Base-by-base conservation (phyloP, 306 rosid species). In the Trifolium fragiferum region DNA sequence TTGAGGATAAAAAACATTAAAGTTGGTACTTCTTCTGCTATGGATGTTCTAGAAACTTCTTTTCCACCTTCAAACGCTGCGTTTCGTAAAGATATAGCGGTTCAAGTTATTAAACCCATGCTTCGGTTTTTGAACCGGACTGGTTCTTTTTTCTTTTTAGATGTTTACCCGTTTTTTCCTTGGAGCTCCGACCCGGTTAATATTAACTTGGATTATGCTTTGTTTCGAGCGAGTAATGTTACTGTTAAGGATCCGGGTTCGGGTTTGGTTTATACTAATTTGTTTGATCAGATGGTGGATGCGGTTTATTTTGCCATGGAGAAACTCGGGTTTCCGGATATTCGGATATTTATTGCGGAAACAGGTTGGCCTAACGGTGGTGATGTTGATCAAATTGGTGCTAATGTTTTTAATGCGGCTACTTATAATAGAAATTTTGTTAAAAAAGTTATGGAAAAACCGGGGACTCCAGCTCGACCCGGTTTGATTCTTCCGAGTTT, bases 281-380 rank as follows among this genome's bases (percentile, higher is more conserved):
- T 93, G 7, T 88, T 93, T 46, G 97, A 93, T 18, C 98, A 93
- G 60, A 93, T 93, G 98, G 86, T 93, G 6, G 97, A 93, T 69
- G 84, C 96, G 8, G 83, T 93, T 20, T 74, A 85, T 78, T 93
- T 88, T 72, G 97, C 97, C 0, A 91, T 93, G 97, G 80, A 80
- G 25, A 66, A 90, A 6, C 70, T 91, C 55, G 97, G 98, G 70
- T 93, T 66, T 23, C 92, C 96, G 55, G 77, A 66, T 18, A 65
- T 87, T 37, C 92, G 96, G 64, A 71, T 93, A 33, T 91, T 84
- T 41, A 84, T 93, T 0, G 96, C 97, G 1, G 97, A 93, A 85
- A 93, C 96, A 75, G 98, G 98, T 68, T 93, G 98, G 98, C 98
- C 97, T 73, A 93, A 87, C 47, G 90, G 80, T 7, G 98, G 97